Evolutionary conservation across 108 stramenopile genomes (phyloP), one percentile per base, ranked within the genome.

Genomic region (Asterionellopsis glacialis): DNA sequence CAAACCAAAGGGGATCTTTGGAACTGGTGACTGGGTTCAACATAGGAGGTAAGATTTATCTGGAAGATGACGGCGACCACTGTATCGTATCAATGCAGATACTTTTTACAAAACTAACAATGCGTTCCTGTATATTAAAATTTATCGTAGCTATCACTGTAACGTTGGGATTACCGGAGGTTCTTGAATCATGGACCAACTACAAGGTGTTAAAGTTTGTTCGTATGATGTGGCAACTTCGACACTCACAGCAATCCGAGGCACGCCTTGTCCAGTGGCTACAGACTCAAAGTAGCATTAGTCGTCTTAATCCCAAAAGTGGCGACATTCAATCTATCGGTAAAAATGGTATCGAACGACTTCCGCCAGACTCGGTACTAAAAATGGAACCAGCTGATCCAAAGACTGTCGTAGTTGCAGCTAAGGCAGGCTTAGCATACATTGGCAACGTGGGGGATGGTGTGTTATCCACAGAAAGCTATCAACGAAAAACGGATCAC

Each of bases 201-300:
- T 86, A 84, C 39, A 74, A 87, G 52, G 84, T 86, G 22, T 69
- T 91, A 43, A 78, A 84, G 44, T 91, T 91, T 62, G 71, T 91
- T 48, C 72, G 81, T 21, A 64, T 82, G 3, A 91, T 91, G 90
- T 91, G 90, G 90, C 59, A 74, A 38, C 33, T 5, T 33, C 33
- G 33, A 7, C 80, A 84, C 48, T 64, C 78, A 67, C 62, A 66
- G 22, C 70, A 69, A 21, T 5, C 33, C 7, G 33, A 33, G 33
- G 33, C 33, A 33, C 33, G 33, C 33, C 33, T 33, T 7, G 33
- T 7, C 33, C 52, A 54, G 11, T 27, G 38, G 41, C 3, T n/a
- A 54, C 1, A 64, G 49, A 28, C 55, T 65, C 63, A 73, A 40
- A 55, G 55, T 57, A 52, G 56, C 39, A 38, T 39, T 24, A 16